Evolutionary conservation across 106 monocot genomes (phyloP).

Genomic region (Ottelia alismoides): DNA sequence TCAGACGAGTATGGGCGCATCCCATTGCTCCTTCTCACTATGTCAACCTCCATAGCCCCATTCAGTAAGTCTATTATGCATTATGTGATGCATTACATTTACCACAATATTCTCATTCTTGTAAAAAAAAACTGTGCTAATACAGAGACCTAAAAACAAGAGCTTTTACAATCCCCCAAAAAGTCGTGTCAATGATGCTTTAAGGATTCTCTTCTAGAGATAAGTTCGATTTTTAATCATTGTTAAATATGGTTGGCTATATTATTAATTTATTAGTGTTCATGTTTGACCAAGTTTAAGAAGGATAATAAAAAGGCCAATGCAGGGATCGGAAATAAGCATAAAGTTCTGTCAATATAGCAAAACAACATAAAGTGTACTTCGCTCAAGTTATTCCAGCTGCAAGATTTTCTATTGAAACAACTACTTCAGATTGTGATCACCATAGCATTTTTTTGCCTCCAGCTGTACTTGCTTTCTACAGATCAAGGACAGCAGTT

Average conservation of each 20-base stretch:
- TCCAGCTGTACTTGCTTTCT: slow-evolving; percentile 64
- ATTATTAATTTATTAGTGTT: too few species aligned
- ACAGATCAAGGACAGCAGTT: slow-evolving; percentile 29
- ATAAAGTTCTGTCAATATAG: background rate
- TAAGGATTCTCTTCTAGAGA: too few species aligned
- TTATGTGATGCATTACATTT: too few species aligned
- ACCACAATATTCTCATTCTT: background rate
- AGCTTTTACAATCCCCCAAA: too few species aligned
- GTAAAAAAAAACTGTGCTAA: background rate
- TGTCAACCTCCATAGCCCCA: slow-evolving; percentile 55
- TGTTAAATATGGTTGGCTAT: too few species aligned
- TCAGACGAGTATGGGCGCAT: slow-evolving; percentile 79
- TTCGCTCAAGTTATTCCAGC: background rate
- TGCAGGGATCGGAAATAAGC: background rate
- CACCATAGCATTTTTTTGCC: background rate
- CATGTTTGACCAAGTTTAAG: too few species aligned
- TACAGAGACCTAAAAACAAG: too few species aligned
- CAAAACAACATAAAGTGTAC: too few species aligned
- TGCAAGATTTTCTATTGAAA: background rate
- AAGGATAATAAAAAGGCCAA: too few species aligned
- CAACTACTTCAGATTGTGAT: too few species aligned
- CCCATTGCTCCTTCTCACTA: slow-evolving; percentile 55
- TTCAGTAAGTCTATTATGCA: slow-evolving; percentile 57
- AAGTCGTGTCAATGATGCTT: too few species aligned
- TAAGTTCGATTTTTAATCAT: too few species aligned